Base-by-base conservation (phyloP, 2,329 filamentous ascomycete species). In the Aspergillus pseudoterreus region DNA sequence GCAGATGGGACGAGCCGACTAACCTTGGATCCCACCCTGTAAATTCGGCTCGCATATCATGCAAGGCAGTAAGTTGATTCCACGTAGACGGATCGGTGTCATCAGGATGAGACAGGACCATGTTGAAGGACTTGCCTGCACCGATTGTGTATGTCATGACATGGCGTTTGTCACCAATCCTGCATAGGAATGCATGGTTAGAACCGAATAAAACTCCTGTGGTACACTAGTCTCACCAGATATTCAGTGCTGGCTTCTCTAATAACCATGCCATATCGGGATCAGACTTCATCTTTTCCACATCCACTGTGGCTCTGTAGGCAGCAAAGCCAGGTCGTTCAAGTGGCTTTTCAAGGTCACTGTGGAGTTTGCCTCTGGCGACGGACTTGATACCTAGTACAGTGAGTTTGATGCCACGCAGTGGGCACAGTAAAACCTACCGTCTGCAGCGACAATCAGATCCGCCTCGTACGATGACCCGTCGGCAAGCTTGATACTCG, bases 31-130 rank as follows among this genome's bases (percentile, higher is more conserved):
- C 61, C 61, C 61, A 63, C 12, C 50, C 56, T 0, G 47, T 19
- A 30, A 63, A 63, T 21, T 63, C 56, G 1, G 32, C 8, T 44
- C 59, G 59, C 70, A 71, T 72, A 21, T 72, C 66, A 2, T 52
- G 51, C 9, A 74, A 44, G 6, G 64, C 36, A 50, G 59, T 45
- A 10, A 41, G 35, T 35, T 55, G 11, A 51, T 61, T 64, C 67
- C 70, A 4, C 4, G 62, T 66, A 1, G 57, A 49, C 0, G 70
- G 65, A 30, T 75, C 67, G 0, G 60, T 61, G 5, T 60, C 45
- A 53, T 77, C 75, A 8, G 62, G 63, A 54, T 77, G 74, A 5
- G 72, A 75, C 0, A 78, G 59, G 0, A 77, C 75, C 70, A 78
- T 72, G 54, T 77, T 77, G 61, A 77, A 77, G 0, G 71, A 65